Conservation (phyloP, 257 asterid species). For the Haberlea rhodopensis region DNA sequence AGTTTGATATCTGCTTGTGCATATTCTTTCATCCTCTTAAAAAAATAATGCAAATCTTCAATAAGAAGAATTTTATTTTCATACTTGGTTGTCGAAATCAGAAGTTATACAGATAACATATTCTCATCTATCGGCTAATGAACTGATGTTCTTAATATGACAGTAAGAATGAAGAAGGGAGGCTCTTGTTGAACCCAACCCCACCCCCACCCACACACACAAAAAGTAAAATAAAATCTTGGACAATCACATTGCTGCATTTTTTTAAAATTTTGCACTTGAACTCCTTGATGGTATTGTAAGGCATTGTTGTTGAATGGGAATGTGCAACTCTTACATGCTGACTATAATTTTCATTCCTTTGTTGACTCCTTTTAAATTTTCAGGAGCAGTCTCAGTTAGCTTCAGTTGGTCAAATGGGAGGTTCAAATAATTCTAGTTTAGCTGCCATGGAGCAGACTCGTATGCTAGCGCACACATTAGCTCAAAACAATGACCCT, state of each 20-base stretch:
- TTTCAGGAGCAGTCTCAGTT: constrained; percentile 86
- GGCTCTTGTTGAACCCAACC: no score
- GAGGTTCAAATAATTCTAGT: constrained; percentile 54
- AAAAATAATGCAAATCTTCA: not conserved
- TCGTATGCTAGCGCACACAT: constrained; percentile 87
- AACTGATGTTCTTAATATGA: no score
- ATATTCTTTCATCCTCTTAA: constrained; percentile 20
- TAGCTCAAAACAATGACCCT: constrained; percentile 92
- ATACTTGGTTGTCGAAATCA: not conserved
- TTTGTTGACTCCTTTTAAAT: constrained; percentile 25
- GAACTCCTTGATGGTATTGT: no score
- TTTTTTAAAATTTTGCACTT: no score
- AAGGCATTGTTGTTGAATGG: no score
- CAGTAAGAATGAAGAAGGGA: no score
- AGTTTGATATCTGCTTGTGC: not conserved
- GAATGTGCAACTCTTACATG: constrained; percentile 9
- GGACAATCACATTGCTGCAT: no score
- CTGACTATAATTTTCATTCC: constrained; percentile 25
- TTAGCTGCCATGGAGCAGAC: constrained; percentile 90
- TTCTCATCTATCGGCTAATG: not conserved
- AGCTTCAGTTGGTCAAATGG: constrained; percentile 66
- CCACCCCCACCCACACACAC: no score
- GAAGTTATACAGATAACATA: no score
- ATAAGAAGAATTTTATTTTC: not conserved
- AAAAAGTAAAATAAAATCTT: no score